Base-by-base conservation (phyloP, 768 basidiomycete genomes). In the Asterophora parasitica region DNA sequence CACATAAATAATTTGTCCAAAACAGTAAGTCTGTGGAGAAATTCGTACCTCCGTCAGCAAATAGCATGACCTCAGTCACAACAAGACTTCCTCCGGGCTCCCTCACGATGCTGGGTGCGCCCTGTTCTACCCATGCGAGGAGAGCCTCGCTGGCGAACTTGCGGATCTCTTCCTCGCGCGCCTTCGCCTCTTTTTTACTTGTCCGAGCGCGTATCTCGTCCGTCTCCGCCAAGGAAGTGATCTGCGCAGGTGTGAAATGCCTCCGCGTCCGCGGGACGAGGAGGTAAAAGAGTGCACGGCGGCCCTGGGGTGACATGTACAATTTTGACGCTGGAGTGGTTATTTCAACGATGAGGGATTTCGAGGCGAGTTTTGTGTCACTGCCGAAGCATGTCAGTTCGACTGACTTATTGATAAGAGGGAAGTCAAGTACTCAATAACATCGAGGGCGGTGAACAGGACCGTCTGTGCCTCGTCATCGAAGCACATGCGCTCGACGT, bases 381-480 rank as follows among this genome's bases (percentile, higher is more conserved):
- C 90, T 93, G 59, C 3, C 27, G 1, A 17, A 42, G 17, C n/a
- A 31, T 13, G 45, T 42, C 30, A 50, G 49, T 40, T 19, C 34
- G 26, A 10, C 27, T 49, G 15, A 6, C 13, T 31, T 13, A 17
- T 35, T 11, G 34, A 23, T 23, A 23, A 23, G 23, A 13, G 27
- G 12, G 44, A 11, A n/a, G 31, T 42, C 4, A 70, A 81, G 33
- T 64, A 93, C 92, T 97, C 93, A 45, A 89, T 85, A 33, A 88
- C 79, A 61, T 97, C 93, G 9, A 95, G 73, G 5, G 89, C 88
- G 0, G 91, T 91, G 68, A 94, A 95, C 3, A 96, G 66, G 1
- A 94, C 90, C 17, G 88, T 70, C 57, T 94, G 92, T 0, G 93
- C 93, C 53, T 96, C 91, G 37, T 92, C 89, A 55, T 93, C 90